Evolutionary conservation across 208 protist genomes (phyloP), one percentile per base, ranked within the genome.

Genomic region (Naegleria lovaniensis): DNA sequence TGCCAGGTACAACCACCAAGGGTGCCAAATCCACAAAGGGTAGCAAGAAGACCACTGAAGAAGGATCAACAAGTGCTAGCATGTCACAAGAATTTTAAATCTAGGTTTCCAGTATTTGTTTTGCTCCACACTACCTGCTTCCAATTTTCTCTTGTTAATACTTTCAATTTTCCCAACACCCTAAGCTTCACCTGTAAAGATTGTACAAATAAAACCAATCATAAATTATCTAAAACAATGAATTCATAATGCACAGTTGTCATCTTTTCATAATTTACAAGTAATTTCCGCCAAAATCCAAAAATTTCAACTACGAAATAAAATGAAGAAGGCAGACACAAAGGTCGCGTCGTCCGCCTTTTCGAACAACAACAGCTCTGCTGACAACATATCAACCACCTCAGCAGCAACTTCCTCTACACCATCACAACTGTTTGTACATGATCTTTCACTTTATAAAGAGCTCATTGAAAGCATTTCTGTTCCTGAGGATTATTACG

Each of bases 1-100:
- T 97, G 29, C 96, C 97, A 88, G 13, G 9, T 22, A 13, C 36
- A 67, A 89, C 6, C 1, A 33, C 22, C 1, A 67, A 33, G 33
- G 22, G 11, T 29, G 43, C 13, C 5, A 87, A 9, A 16, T 7
- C 51, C 22, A 55, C n/a, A 38, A 89, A 89, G 29, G 59, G 41
- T 19, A 15, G 33, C 25, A 67, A 55, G 16, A 67, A 67, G 15
- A 15, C 15, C 4, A 11, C 41, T 13, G 33, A 89, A 89, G 40
- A 25, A 36, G 58, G 58, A n/a, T 16, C 13, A 75, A 36, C 67
- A 1, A 36, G 25, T 79, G 67, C 67, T 36, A n/a, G 40, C 51
- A 13, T 33, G 33, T 87, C 84, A 16, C 84, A 87, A 87, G 84
- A 87, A 52, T 87, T 41, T 36, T 87, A 87, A 87, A 79, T 79